Base-by-base conservation (phyloP, 768 basidiomycete genomes). In the Filobasidium wieringae region DNA sequence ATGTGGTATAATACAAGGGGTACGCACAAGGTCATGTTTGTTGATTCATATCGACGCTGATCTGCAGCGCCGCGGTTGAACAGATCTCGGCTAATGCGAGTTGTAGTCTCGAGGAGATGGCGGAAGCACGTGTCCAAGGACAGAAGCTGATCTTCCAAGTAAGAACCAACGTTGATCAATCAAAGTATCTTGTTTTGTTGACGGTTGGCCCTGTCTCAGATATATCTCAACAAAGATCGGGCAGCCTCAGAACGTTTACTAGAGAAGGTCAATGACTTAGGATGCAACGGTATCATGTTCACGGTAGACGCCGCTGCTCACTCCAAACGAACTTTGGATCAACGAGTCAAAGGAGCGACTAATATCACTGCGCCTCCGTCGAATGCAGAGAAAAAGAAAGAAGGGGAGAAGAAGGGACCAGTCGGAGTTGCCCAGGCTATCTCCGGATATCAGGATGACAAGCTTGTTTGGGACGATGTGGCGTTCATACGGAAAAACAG, bases 291-390 rank as follows among this genome's bases (percentile, higher is more conserved):
- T 0, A 86, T 96, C 58, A 88, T 88, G 71, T 77, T 96, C 55
- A 95, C 91, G 1, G 90, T 93, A 2, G 91, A 96, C 73, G 86
- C 88, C 0, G 78, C 87, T n/a, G 81, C 85, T 37, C 78, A 84
- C 1, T 85, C 87, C 8, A 90, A 89, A 64, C 79, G 89, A 45
- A 71, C 70, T 2, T 51, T 64, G 36, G 72, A 73, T 50, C 62
- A 66, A 0, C 51, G 72, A 34, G 64, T 68, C 11, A 73, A 73
- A 54, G 56, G 55, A 2, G 62, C 56, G 15, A 62, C 51, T 1
- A n/a, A n/a, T n/a, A 31, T 14, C 50, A 14, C 22, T 6, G 34
- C 61, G 61, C 60, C 66, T 24, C 68, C 66, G 2, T 61, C 66
- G 15, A 51, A 60, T 26, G 37, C 51, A n/a, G 43, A 43, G 37